These are phyloP conservation scores for Cardamine occulta DNA, from an alignment of 345 rosid genomes.

Conservation along the genomic window DNA sequence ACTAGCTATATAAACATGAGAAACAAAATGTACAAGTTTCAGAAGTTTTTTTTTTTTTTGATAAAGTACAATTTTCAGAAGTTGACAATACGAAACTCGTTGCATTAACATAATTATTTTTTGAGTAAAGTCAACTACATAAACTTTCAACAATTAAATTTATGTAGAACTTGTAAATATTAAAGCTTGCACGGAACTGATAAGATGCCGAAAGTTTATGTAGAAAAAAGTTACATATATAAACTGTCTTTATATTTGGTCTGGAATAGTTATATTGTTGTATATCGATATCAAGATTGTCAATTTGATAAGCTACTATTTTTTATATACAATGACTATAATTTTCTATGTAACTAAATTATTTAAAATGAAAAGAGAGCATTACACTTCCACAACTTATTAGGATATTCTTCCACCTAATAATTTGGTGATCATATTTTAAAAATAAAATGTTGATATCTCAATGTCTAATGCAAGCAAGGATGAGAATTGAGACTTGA, in stretches of 20 bases:
- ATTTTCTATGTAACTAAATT: constrained; percentile 22
- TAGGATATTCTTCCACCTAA: constrained; percentile 42
- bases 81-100: not conserved
- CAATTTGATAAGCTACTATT: not conserved
- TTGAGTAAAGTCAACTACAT: not conserved
- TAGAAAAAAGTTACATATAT: not conserved
- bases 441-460: constrained; percentile 1
- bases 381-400: constrained; percentile 44
- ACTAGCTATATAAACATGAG: not conserved
- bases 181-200: not conserved
- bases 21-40: not conserved
- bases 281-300: not conserved
- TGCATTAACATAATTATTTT: not conserved
- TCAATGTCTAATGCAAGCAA: constrained; percentile 31
- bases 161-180: not conserved
- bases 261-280: not conserved
- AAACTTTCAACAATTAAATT: not conserved
- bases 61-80: not conserved
- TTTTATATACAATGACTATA: not conserved
- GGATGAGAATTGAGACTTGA: constrained; percentile 27
- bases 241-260: not conserved
- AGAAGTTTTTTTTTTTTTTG: not conserved
- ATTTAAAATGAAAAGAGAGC: constrained; percentile 18
- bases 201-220: not conserved
- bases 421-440: constrained; percentile 28